phyloP scores from a whole-genome alignment of 805 yeast species.

The Candida khao-thaluensis region DNA sequence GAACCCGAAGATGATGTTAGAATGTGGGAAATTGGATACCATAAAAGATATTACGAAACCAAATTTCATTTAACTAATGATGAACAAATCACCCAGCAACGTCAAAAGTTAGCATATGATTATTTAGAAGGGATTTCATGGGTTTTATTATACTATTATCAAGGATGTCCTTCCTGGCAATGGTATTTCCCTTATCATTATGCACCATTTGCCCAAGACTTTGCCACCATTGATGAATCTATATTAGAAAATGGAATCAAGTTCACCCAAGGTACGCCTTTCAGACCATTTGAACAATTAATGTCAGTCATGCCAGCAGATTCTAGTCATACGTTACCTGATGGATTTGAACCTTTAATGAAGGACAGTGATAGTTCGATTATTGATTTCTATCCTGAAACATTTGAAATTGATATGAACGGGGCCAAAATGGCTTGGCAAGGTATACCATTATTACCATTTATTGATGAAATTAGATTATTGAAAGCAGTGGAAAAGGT shows the following conservation, averaged over 20 bases:
- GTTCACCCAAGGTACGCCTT: slow-evolving; percentile 73
- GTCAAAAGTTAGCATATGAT: slow-evolving; percentile 60
- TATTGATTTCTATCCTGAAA: slow-evolving; percentile 86
- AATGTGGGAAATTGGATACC: slow-evolving; percentile 86
- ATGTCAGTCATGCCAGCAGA: slow-evolving; percentile 96
- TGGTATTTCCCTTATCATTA: slow-evolving; percentile 98
- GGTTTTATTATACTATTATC: slow-evolving; percentile 91
- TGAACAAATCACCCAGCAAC: slow-evolving; percentile 52
- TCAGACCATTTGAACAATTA: slow-evolving; percentile 87
- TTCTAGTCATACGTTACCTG: slow-evolving; percentile 82
- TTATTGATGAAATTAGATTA: slow-evolving; percentile 80
- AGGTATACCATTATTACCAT: slow-evolving; percentile 86
- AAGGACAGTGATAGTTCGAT: slow-evolving; percentile 74
- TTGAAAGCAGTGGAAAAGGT: slow-evolving; percentile 63
- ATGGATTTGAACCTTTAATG: slow-evolving; percentile 79
- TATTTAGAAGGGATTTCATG: slow-evolving; percentile 97
- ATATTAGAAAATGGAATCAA: slow-evolving; percentile 46
- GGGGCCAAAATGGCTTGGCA: slow-evolving; percentile 96
- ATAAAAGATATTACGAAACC: slow-evolving; percentile 70
- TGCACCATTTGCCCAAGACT: slow-evolving; percentile 96
- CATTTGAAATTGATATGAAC: slow-evolving; percentile 89
- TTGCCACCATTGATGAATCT: slow-evolving; percentile 52
- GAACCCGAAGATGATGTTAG: slow-evolving; percentile 51
- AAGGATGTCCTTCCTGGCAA: slow-evolving; percentile 98
- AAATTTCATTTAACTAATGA: slow-evolving; percentile 64